Conservation (phyloP, 805 yeast species). For the Schizosaccharomyces lindneri region DNA sequence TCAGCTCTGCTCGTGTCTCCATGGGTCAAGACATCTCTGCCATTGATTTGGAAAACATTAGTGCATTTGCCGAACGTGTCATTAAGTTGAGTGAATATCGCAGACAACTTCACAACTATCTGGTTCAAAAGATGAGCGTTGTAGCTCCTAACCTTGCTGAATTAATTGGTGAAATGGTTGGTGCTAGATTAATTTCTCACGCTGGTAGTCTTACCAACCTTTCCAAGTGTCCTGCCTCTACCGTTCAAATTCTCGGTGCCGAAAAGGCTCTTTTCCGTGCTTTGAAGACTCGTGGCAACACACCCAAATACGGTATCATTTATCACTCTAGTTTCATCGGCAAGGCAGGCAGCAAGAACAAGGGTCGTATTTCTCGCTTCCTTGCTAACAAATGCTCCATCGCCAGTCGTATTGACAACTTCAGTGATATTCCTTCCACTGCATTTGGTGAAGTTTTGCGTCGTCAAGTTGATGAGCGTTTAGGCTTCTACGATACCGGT, state of each 20-base stretch:
- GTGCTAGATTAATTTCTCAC: slow-evolving; percentile 93
- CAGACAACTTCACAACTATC: slow-evolving; percentile 53
- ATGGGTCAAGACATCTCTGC: slow-evolving; percentile 98
- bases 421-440: slow-evolving; percentile 78
- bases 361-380: slow-evolving; percentile 96
- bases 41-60: slow-evolving; percentile 76
- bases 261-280: slow-evolving; percentile 85
- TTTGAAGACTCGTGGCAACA: slow-evolving; percentile 83
- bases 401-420: slow-evolving; percentile 95
- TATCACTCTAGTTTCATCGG: slow-evolving; percentile 90
- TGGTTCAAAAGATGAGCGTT: slow-evolving; percentile 86
- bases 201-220: slow-evolving; percentile 93
- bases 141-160: slow-evolving; percentile 95
- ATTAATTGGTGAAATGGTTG: slow-evolving; percentile 94
- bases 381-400: slow-evolving; percentile 97
- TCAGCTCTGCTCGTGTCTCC: slow-evolving; percentile 85
- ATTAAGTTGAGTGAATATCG: slow-evolving; percentile 82
- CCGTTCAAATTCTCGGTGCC: slow-evolving; percentile 93
- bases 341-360: slow-evolving; percentile 82
- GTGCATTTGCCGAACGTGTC: slow-evolving; percentile 80
- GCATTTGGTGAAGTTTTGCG: slow-evolving; percentile 76
- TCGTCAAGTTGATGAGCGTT: slow-evolving; percentile 93
- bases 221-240: slow-evolving; percentile 96
- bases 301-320: slow-evolving; percentile 87
- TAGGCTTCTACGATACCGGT: slow-evolving; percentile 88